Conservation (phyloP, 192 early-diverging fungal species). For the Backusella morwellensis region DNA sequence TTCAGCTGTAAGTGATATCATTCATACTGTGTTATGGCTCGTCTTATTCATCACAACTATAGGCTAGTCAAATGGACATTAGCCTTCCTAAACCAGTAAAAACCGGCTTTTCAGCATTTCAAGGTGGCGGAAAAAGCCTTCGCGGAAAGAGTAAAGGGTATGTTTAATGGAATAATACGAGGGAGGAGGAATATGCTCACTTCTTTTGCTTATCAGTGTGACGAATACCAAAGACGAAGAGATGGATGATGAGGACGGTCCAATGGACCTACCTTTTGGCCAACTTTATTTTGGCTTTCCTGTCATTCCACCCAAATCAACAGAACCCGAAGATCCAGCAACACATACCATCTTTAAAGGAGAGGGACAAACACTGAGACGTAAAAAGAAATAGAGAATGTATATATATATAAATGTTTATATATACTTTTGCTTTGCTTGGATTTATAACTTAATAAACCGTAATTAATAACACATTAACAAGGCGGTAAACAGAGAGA, state of each 20-base stretch:
- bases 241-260: constrained; percentile 40
- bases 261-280: constrained; percentile 80
- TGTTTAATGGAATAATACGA: not conserved
- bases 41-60: not conserved
- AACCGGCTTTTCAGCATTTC: constrained; percentile 22
- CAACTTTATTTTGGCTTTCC: constrained; percentile 91
- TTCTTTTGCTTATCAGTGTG: not conserved
- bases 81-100: constrained; percentile 11
- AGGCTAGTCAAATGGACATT: constrained; percentile 35
- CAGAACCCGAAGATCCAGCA: constrained; percentile 28
- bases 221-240: not conserved
- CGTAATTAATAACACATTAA: not conserved
- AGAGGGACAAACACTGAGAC: constrained; percentile 18
- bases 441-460: not conserved
- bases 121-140: constrained; percentile 35
- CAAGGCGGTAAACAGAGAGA: no score
- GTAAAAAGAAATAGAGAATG: constrained; percentile 20
- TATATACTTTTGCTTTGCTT: not conserved
- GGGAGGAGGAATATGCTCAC: not conserved
- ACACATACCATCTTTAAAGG: not conserved
- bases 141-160: constrained; percentile 39
- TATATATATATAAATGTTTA: not conserved
- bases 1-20: constrained; percentile 15
- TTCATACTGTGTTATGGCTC: no score
- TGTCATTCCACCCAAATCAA: constrained; percentile 60